Percentiles rank a stretch among this genome's conserved stretches.
Evolutionary conservation across 345 rosid genomes (phyloP).

Genomic region (Rhodamnia argentea): DNA sequence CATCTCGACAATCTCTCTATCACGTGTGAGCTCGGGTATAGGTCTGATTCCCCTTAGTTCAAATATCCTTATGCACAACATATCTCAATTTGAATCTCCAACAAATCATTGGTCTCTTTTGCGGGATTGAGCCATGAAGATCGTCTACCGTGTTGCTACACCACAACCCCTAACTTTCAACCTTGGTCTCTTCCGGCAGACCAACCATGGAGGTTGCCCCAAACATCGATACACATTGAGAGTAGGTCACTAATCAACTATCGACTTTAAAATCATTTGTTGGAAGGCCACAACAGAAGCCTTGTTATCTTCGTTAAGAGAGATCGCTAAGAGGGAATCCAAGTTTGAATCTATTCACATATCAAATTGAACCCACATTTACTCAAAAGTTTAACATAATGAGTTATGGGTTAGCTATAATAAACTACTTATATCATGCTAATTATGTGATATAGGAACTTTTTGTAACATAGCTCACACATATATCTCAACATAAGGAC

Average conservation of each 20-base stretch:
- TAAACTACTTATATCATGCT: neutral
- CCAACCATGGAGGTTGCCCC: neutral
- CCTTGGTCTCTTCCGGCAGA: neutral
- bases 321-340: neutral
- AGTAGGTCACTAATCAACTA: neutral
- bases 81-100: neutral
- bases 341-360: neutral
- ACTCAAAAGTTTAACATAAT: rapidly evolving
- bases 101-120: neutral
- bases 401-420: neutral
- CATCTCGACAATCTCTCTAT: neutral
- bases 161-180: neutral
- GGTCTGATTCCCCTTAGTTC: neutral
- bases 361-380: neutral
- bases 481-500: neutral
- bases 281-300: rapidly evolving
- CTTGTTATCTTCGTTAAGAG: neutral
- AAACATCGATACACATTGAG: neutral
- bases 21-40: neutral
- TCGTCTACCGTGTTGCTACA: neutral
- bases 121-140: neutral
- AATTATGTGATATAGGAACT: rapidly evolving
- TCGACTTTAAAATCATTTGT: neutral
- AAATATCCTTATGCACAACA: neutral
- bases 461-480: neutral